phyloP scores from a whole-genome alignment of 2,329 filamentous ascomycete genomes.

The Chaetomiaceae sp. region DNA sequence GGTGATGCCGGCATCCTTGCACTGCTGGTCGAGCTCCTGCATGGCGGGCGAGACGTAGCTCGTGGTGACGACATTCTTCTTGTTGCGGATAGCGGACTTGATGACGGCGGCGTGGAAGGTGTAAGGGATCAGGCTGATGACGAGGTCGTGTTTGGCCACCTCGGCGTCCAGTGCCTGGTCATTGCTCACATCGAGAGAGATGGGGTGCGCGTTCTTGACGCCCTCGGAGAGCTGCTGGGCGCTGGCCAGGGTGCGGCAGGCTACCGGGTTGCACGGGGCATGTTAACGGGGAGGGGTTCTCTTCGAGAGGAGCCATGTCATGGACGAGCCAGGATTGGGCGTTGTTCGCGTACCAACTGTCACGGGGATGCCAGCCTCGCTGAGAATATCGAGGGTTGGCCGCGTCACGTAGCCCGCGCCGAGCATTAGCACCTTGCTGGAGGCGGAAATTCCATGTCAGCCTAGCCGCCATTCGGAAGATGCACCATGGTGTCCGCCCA shows the following conservation, averaged over 20 bases:
- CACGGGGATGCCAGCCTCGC: constrained; percentile 55
- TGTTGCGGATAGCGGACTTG: constrained; percentile 85
- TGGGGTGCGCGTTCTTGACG: constrained; percentile 67
- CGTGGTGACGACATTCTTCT: constrained; percentile 96
- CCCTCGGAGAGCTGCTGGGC: constrained; percentile 71
- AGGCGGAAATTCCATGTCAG: constrained; percentile 10
- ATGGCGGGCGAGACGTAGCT: constrained; percentile 91
- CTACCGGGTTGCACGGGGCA: constrained; percentile 12
- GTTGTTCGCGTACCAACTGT: constrained; percentile 53
- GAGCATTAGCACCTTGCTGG: constrained; percentile 41
- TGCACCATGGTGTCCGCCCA: too few species aligned
- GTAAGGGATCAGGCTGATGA: constrained; percentile 85
- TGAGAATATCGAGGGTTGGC: constrained; percentile 61
- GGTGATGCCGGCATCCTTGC: constrained; percentile 88
- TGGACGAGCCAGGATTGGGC: not conserved
- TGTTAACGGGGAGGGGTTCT: not conserved
- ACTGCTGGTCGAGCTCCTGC: constrained; percentile 76
- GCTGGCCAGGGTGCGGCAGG: constrained; percentile 53
- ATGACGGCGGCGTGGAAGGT: constrained; percentile 84
- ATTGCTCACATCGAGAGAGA: constrained; percentile 81
- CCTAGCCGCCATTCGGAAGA: not conserved
- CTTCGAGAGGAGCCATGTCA: too few species aligned
- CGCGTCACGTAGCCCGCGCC: constrained; percentile 57
- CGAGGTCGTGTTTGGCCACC: constrained; percentile 73
- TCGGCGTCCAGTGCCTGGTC: constrained; percentile 72